Evolutionary conservation across 2,329 filamentous ascomycete species (phyloP).

Genomic region (Fonsecaea pedrosoi): DNA sequence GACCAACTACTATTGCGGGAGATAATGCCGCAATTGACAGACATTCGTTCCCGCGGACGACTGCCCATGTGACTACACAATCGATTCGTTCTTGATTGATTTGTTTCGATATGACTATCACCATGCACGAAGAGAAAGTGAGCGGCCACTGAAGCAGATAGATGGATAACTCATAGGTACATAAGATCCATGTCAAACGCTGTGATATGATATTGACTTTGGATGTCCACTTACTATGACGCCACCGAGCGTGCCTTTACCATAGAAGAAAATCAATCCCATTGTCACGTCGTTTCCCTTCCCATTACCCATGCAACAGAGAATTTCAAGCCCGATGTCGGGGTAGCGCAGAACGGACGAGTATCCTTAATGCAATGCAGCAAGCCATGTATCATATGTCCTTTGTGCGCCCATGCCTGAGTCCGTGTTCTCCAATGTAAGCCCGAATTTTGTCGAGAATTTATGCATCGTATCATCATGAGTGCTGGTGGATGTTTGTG

Average conservation of each 20-base stretch:
- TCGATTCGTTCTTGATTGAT: background rate
- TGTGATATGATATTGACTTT: background rate
- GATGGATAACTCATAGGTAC: background rate
- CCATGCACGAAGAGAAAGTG: background rate
- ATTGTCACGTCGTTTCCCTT: background rate
- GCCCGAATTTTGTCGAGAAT: background rate
- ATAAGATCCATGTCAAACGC: background rate
- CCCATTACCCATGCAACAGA: background rate
- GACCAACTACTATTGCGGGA: background rate
- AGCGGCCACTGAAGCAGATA: background rate
- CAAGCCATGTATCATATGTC: background rate
- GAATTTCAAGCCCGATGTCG: background rate
- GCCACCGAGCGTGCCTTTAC: background rate
- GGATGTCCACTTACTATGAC: background rate
- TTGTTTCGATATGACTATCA: background rate
- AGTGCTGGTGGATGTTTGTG: background rate
- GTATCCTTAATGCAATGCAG: background rate
- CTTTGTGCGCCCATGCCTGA: constrained; percentile 1
- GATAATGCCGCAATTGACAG: background rate
- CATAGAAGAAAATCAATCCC: background rate
- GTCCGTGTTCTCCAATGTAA: constrained; percentile 3
- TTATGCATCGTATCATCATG: constrained; percentile 1
- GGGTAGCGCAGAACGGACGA: background rate
- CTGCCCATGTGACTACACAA: background rate
- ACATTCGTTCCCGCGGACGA: background rate